Conservation (phyloP, 2,329 filamentous ascomycete species). For the Parasarocladium wereldwijsianum region DNA sequence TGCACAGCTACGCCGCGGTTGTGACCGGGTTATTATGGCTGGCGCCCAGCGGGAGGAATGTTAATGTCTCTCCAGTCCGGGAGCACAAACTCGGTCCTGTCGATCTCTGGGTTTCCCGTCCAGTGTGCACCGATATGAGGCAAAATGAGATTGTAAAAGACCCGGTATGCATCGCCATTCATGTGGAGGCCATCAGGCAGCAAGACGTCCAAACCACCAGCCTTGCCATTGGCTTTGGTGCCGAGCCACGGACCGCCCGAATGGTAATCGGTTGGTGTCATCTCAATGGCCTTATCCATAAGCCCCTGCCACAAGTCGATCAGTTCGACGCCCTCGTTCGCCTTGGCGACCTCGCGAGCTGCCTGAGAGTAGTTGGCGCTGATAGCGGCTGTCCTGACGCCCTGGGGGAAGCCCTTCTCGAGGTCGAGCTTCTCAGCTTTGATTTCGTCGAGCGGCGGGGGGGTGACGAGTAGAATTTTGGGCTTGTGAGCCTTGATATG, state of each 20-base stretch:
- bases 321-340: slow-evolving; percentile 50
- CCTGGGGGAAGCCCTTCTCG: slow-evolving; percentile 26
- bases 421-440: slow-evolving; percentile 36
- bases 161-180: slow-evolving; percentile 34
- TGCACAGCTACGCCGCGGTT: too few relatives aligned
- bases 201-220: slow-evolving; percentile 34
- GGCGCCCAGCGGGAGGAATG: neutral
- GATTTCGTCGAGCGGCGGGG: slow-evolving; percentile 72
- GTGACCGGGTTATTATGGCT: neutral
- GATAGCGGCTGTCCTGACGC: slow-evolving; percentile 29
- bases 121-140: slow-evolving; percentile 33
- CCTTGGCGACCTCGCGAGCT: slow-evolving; percentile 52
- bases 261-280: slow-evolving; percentile 41
- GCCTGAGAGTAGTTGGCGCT: slow-evolving; percentile 42
- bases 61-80: slow-evolving; percentile 30
- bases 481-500: slow-evolving; percentile 54
- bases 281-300: slow-evolving; percentile 52
- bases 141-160: slow-evolving; percentile 33
- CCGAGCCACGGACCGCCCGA: slow-evolving; percentile 32
- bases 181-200: slow-evolving; percentile 46
- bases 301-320: slow-evolving; percentile 71
- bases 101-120: slow-evolving; percentile 18
- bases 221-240: slow-evolving; percentile 31
- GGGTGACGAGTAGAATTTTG: slow-evolving; percentile 63
- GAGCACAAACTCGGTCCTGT: slow-evolving; percentile 25